A percentile compares a stretch with the other conserved stretches of the same genome.
Conservation (phyloP, 1,139 yeast species). For the Suhomyces guaymorum region DNA sequence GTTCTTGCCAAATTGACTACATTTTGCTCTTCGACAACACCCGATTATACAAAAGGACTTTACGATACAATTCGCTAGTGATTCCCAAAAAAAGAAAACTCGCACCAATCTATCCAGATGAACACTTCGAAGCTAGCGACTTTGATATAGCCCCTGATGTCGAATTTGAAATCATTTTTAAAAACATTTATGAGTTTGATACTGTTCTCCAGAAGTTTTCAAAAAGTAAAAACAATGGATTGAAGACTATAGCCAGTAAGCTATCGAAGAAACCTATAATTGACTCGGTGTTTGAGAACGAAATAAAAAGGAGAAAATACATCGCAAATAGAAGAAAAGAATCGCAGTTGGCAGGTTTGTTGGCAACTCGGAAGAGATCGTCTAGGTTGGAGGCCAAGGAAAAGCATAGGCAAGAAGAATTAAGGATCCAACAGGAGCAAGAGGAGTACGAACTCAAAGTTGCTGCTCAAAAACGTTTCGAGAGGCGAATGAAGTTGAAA, state of each 20-base stretch:
- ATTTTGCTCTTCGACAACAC: slow-evolving; percentile 45
- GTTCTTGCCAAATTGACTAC: slow-evolving; percentile 32
- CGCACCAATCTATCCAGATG: slow-evolving; percentile 38
- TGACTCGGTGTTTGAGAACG: slow-evolving; percentile 26
- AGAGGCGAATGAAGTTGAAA: slow-evolving; percentile 35
- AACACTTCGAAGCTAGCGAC: slow-evolving; percentile 23
- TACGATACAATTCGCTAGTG: slow-evolving; percentile 30
- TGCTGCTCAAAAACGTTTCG: slow-evolving; percentile 40
- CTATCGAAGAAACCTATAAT: slow-evolving; percentile 23
- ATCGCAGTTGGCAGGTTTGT: slow-evolving; percentile 46
- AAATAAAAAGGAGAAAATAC: slow-evolving; percentile 40
- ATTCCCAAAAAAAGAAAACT: slow-evolving; percentile 45
- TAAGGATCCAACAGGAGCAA: slow-evolving; percentile 28
- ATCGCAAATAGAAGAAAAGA: slow-evolving; percentile 48
- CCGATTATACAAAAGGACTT: slow-evolving; percentile 44
- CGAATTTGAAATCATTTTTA: slow-evolving; percentile 34
- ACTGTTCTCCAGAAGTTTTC: slow-evolving; percentile 21
- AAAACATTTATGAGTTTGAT: slow-evolving; percentile 36
- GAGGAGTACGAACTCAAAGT: slow-evolving; percentile 33
- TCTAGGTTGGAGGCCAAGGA: slow-evolving; percentile 46
- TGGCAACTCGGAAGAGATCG: slow-evolving; percentile 40
- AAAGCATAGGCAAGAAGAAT: slow-evolving; percentile 43
- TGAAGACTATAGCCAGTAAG: slow-evolving; percentile 22
- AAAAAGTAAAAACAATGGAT: slow-evolving; percentile 20
- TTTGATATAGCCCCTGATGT: slow-evolving; percentile 34